Evolutionary conservation across 208 protist species (phyloP), one percentile per base, ranked within the genome.

Genomic region (Crithidia bombi): DNA sequence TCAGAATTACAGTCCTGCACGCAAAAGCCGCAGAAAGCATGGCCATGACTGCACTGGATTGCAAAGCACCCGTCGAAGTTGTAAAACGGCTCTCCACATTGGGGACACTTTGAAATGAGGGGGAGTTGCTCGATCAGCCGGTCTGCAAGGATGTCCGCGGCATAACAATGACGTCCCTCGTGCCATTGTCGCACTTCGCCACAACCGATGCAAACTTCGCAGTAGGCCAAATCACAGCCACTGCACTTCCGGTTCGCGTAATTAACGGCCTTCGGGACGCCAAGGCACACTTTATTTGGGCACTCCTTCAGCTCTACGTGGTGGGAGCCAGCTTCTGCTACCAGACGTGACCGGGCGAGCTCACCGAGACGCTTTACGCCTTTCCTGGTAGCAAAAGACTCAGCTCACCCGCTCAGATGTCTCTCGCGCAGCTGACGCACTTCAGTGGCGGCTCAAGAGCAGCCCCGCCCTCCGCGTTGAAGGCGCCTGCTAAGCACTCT

Each of bases 11-110:
- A 77, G 38, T 65, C 44, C n/a, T n/a, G 19, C 55, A 77, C 43
- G 54, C 63, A 77, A 50, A 57, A 77, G 35, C 47, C 71, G 57
- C 71, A 77, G 55, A 77, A 77, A 21, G 47, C 56, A 12, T 63
- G 35, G 17, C 71, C 71, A 17, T 30, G 28, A 3, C 30, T 28
- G 35, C 71, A 77, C 3, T 35, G 14, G 11, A 77, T 0, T 14
- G 71, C 71, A 39, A 71, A 77, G 71, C 71, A 77, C 4, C 63
- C 71, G 23, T 69, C 56, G 36, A 77, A 77, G 47, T 70, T 55
- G 47, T 65, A 58, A 46, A 77, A 64, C 1, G 64, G 43, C 28
- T 49, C 17, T 2, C 38, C 25, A 32, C 71, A 77, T 6, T 51
- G 62, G 5, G 71, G 71, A 28, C 71, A 77, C 17, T 49, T 47